Evolutionary conservation across 2,329 filamentous ascomycete genomes (phyloP), one percentile per base, ranked within the genome.

Genomic region (Penicillium fuscoglaucum): DNA sequence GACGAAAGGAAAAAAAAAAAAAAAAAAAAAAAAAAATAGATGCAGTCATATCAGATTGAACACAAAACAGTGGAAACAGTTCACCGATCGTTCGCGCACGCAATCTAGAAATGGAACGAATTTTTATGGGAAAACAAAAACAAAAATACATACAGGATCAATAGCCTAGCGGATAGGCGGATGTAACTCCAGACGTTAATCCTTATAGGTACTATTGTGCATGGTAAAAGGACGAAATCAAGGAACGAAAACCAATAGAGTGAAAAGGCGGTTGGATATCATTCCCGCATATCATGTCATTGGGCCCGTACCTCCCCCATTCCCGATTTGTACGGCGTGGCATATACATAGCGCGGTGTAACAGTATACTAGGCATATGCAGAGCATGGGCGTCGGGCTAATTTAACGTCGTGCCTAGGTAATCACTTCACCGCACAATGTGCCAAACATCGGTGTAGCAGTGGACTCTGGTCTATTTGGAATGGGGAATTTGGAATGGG

Each of bases 341-440:
- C 50, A 57, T 57, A 57, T 48, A 48, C 50, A 54, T 48, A 44
- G 43, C 37, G 50, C 35, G 2, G 55, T 57, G 55, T 57, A 54
- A 57, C 55, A 19, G 33, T 6, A 41, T 31, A 17, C 37, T 35
- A 29, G 21, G 19, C 24, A 15, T n/a, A 35, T 44, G 31, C 48
- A 45, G 31, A 28, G 40, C 40, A 45, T 56, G 54, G 54, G 43
- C 19, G n/a, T 55, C 52, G 48, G 26, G 12, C 43, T 54, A 54
- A 41, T 35, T 48, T 24, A 26, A 57, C 55, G 50, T 43, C 43
- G 44, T 45, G 51, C 17, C 21, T 46, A 35, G n/a, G 6, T 13
- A 24, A 28, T 21, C 50, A 53, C 29, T 19, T 37, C 35, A 54
- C 43, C 44, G 50, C 44, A 52, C n/a, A 56, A 53, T 54, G 13